Base-by-base conservation (phyloP, 2,329 filamentous ascomycete species). In the Coleophoma cylindrospora region DNA sequence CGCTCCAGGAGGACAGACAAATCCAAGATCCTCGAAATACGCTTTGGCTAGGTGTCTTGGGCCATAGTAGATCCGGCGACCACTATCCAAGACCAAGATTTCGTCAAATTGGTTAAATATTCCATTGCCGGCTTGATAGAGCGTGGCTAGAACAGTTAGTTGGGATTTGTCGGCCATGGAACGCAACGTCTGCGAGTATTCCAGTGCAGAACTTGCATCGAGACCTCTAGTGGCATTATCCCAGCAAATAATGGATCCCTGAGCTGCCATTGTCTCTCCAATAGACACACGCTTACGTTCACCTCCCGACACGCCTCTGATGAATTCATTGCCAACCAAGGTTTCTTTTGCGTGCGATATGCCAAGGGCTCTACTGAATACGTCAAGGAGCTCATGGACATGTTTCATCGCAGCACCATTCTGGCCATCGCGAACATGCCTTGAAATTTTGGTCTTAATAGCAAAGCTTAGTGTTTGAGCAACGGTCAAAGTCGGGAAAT, bases 41-140 rank as follows among this genome's bases (percentile, higher is more conserved):
- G 79, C 70, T 50, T 74, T 77, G 3, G 86, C 85, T 41, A 79
- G 72, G n/a, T 70, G 68, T 3, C 77, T 74, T 2, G 77, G 80
- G 0, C 85, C 85, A 61, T 82, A 81, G 68, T 80, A 89, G 48
- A 87, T 78, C 68, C 84, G 81, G 4, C 79, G 76, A 1, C 85
- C 83, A 50, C 78, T 71, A 53, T 89, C 84, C 44, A 91, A 86
- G n/a, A 91, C 77, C 41, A 89, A 66, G 0, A 90, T 85, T 66
- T 90, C 90, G 65, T 90, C 87, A 69, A 88, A 87, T 2, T 86
- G 72, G 53, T 81, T 74, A 62, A 85, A 85, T 58, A 87, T 84
- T 17, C 76, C 77, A 61, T 86, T 80, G 47, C 78, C 83, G 13
- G 79, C 83, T 63, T 83, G 83, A 64, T 89, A 89, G 0, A 89